These are phyloP conservation scores for Ambrosiella xylebori DNA, from an alignment of 2,329 filamentous ascomycete genomes.

Conservation along the genomic window DNA sequence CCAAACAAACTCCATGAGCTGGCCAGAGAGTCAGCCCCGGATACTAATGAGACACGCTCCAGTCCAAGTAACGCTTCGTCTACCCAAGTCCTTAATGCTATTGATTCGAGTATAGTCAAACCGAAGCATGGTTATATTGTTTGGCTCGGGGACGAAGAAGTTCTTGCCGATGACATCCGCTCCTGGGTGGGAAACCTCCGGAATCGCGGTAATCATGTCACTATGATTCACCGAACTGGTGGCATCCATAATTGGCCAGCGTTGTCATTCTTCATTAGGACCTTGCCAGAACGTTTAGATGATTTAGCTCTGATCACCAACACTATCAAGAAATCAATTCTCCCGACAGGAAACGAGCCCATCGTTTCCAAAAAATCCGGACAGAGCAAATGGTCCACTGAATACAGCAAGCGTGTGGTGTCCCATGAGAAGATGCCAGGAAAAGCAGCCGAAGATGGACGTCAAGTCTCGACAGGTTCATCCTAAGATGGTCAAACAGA, in stretches of 20 bases:
- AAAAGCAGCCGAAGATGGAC: not conserved
- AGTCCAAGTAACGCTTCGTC: not conserved
- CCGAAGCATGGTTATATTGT: constrained; percentile 52
- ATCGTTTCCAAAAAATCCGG: constrained; percentile 1
- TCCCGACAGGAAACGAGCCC: not conserved
- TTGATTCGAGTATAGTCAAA: not conserved
- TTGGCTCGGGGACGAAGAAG: constrained; percentile 59
- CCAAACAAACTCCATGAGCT: constrained; percentile 48
- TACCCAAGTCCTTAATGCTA: not conserved
- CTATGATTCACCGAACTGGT: constrained; percentile 41
- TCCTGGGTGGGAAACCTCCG: constrained; percentile 26
- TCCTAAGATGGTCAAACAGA: not conserved
- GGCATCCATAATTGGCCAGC: constrained; percentile 75
- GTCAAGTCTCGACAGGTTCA: not conserved
- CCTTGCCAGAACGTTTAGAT: constrained; percentile 31
- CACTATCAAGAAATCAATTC: constrained; percentile 17
- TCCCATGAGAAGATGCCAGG: not conserved
- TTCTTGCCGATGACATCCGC: constrained; percentile 55
- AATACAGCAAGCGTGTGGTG: not conserved
- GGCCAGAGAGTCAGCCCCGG: constrained; percentile 42
- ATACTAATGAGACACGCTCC: constrained; percentile 16
- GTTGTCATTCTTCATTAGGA: constrained; percentile 39
- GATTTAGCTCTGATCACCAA: constrained; percentile 29
- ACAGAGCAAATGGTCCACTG: constrained; percentile 2
- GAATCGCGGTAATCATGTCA: constrained; percentile 30